phyloP scores from a whole-genome alignment of 116 monocot genomes.

The Zostera marina region DNA sequence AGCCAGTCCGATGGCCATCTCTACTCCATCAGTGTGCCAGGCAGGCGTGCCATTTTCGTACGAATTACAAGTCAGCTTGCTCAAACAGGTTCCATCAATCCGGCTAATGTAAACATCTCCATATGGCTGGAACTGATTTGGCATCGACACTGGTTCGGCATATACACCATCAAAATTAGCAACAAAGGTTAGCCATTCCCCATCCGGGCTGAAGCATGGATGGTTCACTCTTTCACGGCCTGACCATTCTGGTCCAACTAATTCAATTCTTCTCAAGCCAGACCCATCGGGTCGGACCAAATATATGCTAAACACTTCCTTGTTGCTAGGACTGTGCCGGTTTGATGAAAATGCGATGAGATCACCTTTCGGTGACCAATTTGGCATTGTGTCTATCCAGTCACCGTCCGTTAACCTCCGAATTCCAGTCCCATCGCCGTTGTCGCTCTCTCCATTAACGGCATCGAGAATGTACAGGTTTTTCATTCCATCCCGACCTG shows the following conservation, averaged over 20 bases:
- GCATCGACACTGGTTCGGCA: constrained; percentile 45
- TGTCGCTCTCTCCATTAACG: constrained; percentile 21
- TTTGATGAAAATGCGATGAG: constrained; percentile 85
- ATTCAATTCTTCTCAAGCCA: constrained; percentile 32
- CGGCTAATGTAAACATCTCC: constrained; percentile 52
- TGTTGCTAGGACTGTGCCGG: constrained; percentile 43
- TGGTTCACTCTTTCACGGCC: constrained; percentile 70
- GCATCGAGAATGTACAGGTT: constrained; percentile 77
- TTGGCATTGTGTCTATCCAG: constrained; percentile 82
- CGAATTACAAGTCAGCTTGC: constrained; percentile 43
- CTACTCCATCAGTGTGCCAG: constrained; percentile 21
- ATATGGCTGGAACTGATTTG: constrained; percentile 82
- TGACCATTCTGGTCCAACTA: constrained; percentile 21
- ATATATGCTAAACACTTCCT: constrained; percentile 35
- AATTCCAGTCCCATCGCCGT: constrained; percentile 14
- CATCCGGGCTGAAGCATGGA: constrained; percentile 61
- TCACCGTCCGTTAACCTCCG: constrained; percentile 53
- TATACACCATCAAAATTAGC: constrained; percentile 43
- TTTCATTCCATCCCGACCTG: constrained; percentile 62
- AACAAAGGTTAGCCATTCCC: constrained; percentile 51
- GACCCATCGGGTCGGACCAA: constrained; percentile 52
- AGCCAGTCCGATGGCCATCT: constrained; percentile 13
- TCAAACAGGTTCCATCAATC: constrained; percentile 43
- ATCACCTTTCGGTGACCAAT: constrained; percentile 66
- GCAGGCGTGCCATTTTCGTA: constrained; percentile 79